Evolutionary conservation across 352 stramenopile species (phyloP).

Genomic region (Phytopythium cucurbitacearum): DNA sequence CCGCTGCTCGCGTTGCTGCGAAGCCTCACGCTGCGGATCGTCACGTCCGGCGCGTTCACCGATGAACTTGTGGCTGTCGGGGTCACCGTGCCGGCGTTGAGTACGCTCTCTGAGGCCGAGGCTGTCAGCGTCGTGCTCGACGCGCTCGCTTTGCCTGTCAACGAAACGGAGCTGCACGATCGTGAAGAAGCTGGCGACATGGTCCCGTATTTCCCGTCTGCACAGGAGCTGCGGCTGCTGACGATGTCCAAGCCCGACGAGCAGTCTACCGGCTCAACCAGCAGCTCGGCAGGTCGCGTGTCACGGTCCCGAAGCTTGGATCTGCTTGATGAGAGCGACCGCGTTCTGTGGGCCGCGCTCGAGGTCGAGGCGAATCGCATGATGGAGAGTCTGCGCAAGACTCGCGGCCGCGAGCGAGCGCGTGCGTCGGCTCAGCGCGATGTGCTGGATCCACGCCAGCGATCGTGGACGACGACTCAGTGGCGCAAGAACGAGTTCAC

Average conservation of each 20-base stretch:
- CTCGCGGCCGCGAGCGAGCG: conserved; percentile 32
- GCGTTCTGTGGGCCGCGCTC: conserved; percentile 62
- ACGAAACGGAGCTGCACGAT: conserved; percentile 71
- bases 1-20: conserved; percentile 32
- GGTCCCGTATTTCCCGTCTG: conserved; percentile 62
- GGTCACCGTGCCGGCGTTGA: conserved; percentile 50
- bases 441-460: conserved; percentile 15
- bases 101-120: conserved; percentile 48
- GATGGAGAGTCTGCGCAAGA: conserved; percentile 51
- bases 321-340: conserved; percentile 39
- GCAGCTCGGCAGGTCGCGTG: not conserved
- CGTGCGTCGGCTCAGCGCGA: conserved; percentile 17
- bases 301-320: no score
- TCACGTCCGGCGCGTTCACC: conserved; percentile 67
- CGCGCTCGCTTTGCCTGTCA: conserved; percentile 51
- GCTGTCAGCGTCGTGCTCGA: conserved; percentile 56
- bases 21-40: conserved; percentile 59
- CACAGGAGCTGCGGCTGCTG: conserved; percentile 35
- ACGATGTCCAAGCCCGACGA: conserved; percentile 4
- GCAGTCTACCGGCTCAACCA: not conserved
- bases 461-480: conserved; percentile 45
- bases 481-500: conserved; percentile 68
- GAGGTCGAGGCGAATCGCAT: conserved; percentile 83
- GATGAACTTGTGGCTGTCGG: conserved; percentile 52
- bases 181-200: conserved; percentile 63